These are phyloP conservation scores for Phoma sp. DNA, from an alignment of 2,329 filamentous ascomycete species.

Conservation along the genomic window DNA sequence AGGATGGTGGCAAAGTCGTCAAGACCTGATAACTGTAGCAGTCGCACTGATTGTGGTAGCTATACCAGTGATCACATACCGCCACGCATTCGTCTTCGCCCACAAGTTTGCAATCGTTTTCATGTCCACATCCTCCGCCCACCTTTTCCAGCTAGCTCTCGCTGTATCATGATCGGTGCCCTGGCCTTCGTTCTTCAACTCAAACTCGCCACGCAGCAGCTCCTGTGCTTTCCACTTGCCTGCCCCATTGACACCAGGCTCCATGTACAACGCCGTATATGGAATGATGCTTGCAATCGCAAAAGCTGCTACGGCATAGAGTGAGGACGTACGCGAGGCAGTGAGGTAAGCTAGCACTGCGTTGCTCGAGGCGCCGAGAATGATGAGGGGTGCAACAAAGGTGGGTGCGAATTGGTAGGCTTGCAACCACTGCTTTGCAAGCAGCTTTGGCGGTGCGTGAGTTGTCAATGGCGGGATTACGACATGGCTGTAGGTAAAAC, in stretches of 20 bases:
- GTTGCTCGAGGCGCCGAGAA: constrained; percentile 45
- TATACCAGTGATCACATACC: constrained; percentile 25
- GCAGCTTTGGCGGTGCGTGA: constrained; percentile 43
- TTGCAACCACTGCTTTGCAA: constrained; percentile 51
- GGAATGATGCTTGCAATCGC: constrained; percentile 43
- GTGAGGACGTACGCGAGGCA: constrained; percentile 1
- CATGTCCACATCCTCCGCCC: constrained; percentile 32
- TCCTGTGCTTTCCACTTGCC: constrained; percentile 50
- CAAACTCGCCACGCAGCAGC: constrained; percentile 37
- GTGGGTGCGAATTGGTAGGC: constrained; percentile 48
- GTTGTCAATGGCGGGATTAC: constrained; percentile 45
- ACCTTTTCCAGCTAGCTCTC: constrained; percentile 19
- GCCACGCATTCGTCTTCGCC: constrained; percentile 28
- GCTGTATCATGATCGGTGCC: constrained; percentile 27
- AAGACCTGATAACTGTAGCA: constrained; percentile 12
- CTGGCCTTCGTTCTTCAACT: constrained; percentile 18
- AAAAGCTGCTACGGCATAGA: constrained; percentile 38
- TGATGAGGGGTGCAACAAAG: constrained; percentile 49
- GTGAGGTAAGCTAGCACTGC: constrained; percentile 33
- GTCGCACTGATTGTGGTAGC: constrained; percentile 25
- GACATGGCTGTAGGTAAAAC: constrained; percentile 46
- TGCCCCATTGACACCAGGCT: constrained; percentile 50
- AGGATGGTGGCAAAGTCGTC: neutral
- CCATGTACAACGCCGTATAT: constrained; percentile 50
- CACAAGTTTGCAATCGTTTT: constrained; percentile 26